Evolutionary conservation across 352 stramenopile species (phyloP).

Genomic region (Pythium sukuiense): DNA sequence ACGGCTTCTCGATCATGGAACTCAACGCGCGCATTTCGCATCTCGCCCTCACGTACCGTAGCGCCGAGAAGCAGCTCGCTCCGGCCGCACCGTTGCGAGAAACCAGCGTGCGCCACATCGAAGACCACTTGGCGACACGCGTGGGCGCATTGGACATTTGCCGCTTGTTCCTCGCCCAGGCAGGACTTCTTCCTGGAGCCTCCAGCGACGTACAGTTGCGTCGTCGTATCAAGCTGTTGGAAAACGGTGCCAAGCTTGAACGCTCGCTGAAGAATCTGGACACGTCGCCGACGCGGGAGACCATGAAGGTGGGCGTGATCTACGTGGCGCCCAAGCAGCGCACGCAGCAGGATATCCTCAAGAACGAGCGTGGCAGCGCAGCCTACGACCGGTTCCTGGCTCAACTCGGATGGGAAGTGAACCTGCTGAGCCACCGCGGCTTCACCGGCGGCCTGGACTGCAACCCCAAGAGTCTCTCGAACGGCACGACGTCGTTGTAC

Average conservation of each 20-base stretch:
- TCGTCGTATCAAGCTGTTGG: conserved; percentile 66
- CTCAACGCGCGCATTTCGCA: conserved; percentile 79
- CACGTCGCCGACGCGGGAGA: conserved; percentile 85
- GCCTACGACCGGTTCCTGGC: conserved; percentile 70
- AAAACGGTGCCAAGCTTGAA: conserved; percentile 81
- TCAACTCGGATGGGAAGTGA: conserved; percentile 81
- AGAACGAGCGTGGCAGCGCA: conserved; percentile 66
- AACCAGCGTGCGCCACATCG: conserved; percentile 30
- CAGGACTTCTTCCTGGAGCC: conserved; percentile 60
- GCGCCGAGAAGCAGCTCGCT: conserved; percentile 30
- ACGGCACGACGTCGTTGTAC: conserved; percentile 70
- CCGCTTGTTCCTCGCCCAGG: conserved; percentile 78
- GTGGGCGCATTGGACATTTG: conserved; percentile 78
- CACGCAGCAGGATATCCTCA: conserved; percentile 79
- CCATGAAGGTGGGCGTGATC: conserved; percentile 89
- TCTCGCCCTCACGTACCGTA: conserved; percentile 30
- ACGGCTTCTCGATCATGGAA: conserved; percentile 88
- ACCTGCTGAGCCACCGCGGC: conserved; percentile 62
- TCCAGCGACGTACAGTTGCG: conserved; percentile 60
- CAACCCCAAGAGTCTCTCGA: conserved; percentile 82
- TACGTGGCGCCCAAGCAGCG: conserved; percentile 77
- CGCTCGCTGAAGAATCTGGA: conserved; percentile 82
- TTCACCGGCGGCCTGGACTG: conserved; percentile 77
- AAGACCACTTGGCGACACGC: conserved; percentile 46
- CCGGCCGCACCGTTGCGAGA: conserved; percentile 40